These are phyloP conservation scores for Metarhizium anisopliae DNA, from an alignment of 2,329 filamentous ascomycete species.

Conservation along the genomic window DNA sequence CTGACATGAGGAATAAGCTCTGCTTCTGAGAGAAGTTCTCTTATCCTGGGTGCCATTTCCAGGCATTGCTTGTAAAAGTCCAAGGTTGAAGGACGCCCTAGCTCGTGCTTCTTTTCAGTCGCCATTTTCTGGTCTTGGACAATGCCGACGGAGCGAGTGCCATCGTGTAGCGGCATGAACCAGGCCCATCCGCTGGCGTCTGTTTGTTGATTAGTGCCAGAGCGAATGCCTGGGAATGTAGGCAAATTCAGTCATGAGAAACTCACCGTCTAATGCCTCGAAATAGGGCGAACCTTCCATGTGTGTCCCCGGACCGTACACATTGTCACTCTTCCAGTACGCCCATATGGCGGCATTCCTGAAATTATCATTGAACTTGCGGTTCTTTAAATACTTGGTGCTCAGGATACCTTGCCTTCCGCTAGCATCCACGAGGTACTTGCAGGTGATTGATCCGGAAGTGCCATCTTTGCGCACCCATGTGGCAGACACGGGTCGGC, in stretches of 20 bases:
- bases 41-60: constrained; percentile 21
- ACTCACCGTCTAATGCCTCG: constrained; percentile 27
- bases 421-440: constrained; percentile 40
- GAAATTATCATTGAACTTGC: constrained; percentile 34
- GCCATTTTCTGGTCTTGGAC: constrained; percentile 30
- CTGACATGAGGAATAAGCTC: constrained; percentile 27
- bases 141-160: constrained; percentile 32
- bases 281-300: constrained; percentile 31
- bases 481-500: constrained; percentile 25
- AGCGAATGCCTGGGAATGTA: too few relatives aligned
- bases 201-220: neutral
- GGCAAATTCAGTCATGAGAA: too few relatives aligned
- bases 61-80: constrained; percentile 27
- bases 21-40: constrained; percentile 20
- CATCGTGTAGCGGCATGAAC: constrained; percentile 40
- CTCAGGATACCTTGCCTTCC: constrained; percentile 34
- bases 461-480: constrained; percentile 25
- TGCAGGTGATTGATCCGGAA: constrained; percentile 30
- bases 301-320: constrained; percentile 24
- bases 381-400: constrained; percentile 40
- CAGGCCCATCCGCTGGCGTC: constrained; percentile 42
- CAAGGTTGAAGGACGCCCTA: constrained; percentile 7
- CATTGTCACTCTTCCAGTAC: constrained; percentile 31
- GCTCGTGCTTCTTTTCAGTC: constrained; percentile 20
- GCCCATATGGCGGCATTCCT: constrained; percentile 42